Percentiles rank a stretch among this genome's conserved stretches.
phyloP scores from a whole-genome alignment of 2,329 filamentous ascomycete species.

The Aspergillus fischeri region DNA sequence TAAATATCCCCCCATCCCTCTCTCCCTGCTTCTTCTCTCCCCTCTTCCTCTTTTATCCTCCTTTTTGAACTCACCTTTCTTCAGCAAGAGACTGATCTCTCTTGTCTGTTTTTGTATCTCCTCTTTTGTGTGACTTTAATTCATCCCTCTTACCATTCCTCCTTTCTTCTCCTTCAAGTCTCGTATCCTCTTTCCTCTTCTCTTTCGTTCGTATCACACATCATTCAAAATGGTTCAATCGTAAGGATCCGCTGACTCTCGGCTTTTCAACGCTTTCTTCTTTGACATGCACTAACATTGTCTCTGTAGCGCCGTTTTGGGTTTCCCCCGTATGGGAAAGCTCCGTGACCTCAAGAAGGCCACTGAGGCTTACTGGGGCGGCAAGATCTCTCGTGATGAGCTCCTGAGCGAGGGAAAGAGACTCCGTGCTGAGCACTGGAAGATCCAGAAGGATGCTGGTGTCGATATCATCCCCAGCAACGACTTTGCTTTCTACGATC shows the following conservation, averaged over 20 bases:
- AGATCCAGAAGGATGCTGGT: slow-evolving; percentile 98
- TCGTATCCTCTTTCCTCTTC: slow-evolving; percentile 7
- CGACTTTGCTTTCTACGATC: slow-evolving; percentile 98
- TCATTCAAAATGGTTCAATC: slow-evolving; percentile 57
- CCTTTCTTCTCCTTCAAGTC: slow-evolving; percentile 2
- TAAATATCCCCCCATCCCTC: slow-evolving; percentile 1
- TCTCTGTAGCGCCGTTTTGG: slow-evolving; percentile 66
- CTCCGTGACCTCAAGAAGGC: slow-evolving; percentile 99
- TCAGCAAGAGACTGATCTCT: slow-evolving; percentile 23
- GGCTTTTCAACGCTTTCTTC: not conserved
- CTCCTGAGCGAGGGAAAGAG: slow-evolving; percentile 94
- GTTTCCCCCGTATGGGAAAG: slow-evolving; percentile 98
- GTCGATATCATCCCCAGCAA: slow-evolving; percentile 98
- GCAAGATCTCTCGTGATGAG: slow-evolving; percentile 87
- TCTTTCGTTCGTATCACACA: slow-evolving; percentile 18
- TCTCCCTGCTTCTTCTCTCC: slow-evolving; percentile 4
- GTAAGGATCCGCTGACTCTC: slow-evolving; percentile 35
- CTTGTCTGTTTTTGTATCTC: slow-evolving; percentile 9
- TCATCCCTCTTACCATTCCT: slow-evolving; percentile 1
- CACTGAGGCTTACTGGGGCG: slow-evolving; percentile 95
- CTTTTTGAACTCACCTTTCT: slow-evolving; percentile 13
- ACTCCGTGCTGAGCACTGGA: slow-evolving; percentile 95
- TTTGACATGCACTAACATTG: slow-evolving; percentile 4
- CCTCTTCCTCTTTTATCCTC: slow-evolving; percentile 12
- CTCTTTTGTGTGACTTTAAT: slow-evolving; percentile 8